Conservation (phyloP, 768 basidiomycete species). For the Boletus patriciae region DNA sequence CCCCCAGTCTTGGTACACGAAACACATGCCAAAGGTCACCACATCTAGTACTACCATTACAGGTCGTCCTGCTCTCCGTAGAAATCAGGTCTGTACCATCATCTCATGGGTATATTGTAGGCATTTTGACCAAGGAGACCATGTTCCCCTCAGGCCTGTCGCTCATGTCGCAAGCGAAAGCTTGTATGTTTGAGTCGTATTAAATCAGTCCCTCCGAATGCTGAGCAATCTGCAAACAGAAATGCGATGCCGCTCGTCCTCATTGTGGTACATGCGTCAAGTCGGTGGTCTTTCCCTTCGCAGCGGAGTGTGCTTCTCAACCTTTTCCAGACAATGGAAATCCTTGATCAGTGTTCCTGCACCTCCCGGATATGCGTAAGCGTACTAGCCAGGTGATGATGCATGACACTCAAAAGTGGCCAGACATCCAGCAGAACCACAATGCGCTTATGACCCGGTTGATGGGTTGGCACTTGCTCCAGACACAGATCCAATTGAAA, state of each 20-base stretch:
- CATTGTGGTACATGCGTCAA: conserved; percentile 85
- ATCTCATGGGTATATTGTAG: background rate
- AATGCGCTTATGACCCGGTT: conserved; percentile 84
- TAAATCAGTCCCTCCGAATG: background rate
- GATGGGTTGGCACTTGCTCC: conserved; percentile 77
- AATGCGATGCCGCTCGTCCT: conserved; percentile 86
- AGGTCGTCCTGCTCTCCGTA: conserved; percentile 64
- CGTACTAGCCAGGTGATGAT: background rate
- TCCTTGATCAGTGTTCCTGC: conserved; percentile 80
- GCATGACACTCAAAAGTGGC: conserved; percentile 9
- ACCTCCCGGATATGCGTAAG: conserved; percentile 82
- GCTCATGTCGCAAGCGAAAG: conserved; percentile 81
- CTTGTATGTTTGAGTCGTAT: conserved; percentile 50
- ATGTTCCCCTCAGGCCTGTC: conserved; percentile 56
- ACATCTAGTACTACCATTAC: conserved; percentile 31
- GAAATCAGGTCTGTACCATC: conserved; percentile 62
- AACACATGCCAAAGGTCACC: conserved; percentile 66
- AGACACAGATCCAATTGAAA: conserved; percentile 76
- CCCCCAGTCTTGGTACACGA: background rate
- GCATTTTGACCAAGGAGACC: conserved; percentile 9
- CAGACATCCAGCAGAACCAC: conserved; percentile 83
- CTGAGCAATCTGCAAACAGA: conserved; percentile 43
- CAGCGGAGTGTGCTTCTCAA: conserved; percentile 7
- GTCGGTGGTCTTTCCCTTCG: conserved; percentile 49
- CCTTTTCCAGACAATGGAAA: conserved; percentile 66